Percentiles rank a stretch among this genome's conserved stretches.
Evolutionary conservation across 2,329 filamentous ascomycete species (phyloP).

Genomic region (Thyridium curvatum): DNA sequence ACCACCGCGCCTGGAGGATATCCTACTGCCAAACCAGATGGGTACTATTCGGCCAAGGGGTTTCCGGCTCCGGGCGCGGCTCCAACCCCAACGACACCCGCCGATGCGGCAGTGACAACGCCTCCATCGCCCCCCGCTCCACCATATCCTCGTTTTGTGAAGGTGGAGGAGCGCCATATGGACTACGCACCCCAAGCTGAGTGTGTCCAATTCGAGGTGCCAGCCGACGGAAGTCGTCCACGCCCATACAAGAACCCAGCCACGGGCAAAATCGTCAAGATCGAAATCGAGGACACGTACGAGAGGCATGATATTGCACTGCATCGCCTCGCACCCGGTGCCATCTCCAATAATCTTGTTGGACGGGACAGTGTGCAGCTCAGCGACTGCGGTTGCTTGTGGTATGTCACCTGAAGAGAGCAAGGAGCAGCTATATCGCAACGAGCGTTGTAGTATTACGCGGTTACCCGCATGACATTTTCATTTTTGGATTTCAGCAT

Average conservation of each 20-base stretch:
- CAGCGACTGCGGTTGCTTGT: constrained; percentile 47
- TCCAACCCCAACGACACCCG: constrained; percentile 1
- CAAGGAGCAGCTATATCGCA: too few relatives aligned
- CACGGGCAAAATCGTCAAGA: background rate
- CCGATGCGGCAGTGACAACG: constrained; percentile 1
- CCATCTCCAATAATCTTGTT: background rate
- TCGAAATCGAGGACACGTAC: too few relatives aligned
- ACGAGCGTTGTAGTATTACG: too few relatives aligned
- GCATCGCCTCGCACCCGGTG: too few relatives aligned
- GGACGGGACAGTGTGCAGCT: constrained; percentile 25
- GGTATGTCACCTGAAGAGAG: too few relatives aligned
- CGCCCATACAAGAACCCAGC: constrained; percentile 1
- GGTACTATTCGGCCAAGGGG: too few relatives aligned
- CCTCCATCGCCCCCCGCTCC: constrained; percentile 12
- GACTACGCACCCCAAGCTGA: constrained; percentile 26
- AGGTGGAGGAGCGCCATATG: constrained; percentile 47
- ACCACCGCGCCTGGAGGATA: background rate
- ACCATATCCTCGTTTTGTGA: constrained; percentile 45
- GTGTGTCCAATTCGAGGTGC: constrained; percentile 44
- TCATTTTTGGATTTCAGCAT: too few relatives aligned
- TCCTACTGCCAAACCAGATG: background rate
- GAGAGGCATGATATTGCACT: too few relatives aligned
- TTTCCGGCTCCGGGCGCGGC: background rate
- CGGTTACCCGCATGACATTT: too few relatives aligned
- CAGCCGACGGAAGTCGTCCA: constrained; percentile 21